A percentile compares a stretch with the other conserved stretches of the same genome.
phyloP scores from a whole-genome alignment of 306 rosid genomes.

The Notholithocarpus densiflorus region DNA sequence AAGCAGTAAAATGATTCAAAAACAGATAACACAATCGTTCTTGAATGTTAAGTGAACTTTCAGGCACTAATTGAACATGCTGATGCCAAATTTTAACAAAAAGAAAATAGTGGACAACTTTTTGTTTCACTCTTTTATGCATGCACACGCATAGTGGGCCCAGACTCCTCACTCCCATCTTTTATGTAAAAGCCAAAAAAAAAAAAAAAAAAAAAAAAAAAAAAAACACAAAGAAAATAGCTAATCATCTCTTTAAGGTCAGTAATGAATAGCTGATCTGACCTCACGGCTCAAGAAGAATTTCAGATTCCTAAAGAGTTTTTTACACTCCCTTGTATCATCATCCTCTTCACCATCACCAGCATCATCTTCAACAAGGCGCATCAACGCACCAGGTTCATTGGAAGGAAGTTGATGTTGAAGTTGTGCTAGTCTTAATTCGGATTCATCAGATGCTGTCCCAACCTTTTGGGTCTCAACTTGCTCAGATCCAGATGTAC shows the following conservation, averaged over 20 bases:
- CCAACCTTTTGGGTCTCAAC: constrained; percentile 35
- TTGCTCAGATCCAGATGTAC: constrained; percentile 41
- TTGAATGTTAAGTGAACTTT: not conserved
- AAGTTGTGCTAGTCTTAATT: constrained; percentile 87
- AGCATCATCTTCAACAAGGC: constrained; percentile 61
- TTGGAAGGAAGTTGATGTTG: constrained; percentile 86
- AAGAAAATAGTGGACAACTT: not conserved
- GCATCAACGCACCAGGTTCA: constrained; percentile 87
- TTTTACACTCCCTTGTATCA: constrained; percentile 69
- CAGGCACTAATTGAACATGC: not conserved
- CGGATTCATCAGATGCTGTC: constrained; percentile 44
- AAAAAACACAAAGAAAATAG: not conserved
- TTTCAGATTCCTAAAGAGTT: constrained; percentile 70
- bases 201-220: no score
- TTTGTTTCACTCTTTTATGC: no score
- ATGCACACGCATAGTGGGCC: no score
- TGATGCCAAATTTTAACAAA: not conserved
- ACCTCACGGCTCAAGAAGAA: constrained; percentile 96
- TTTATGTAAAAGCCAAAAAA: no score
- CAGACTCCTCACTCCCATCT: no score
- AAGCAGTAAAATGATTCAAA: not conserved
- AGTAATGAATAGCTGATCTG: constrained; percentile 10
- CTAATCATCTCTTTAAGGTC: not conserved
- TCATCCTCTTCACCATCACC: constrained; percentile 69
- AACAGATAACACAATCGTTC: not conserved